These are phyloP conservation scores for Sanghuangporus baumii DNA, from an alignment of 1,284 basidiomycete species.

Conservation along the genomic window DNA sequence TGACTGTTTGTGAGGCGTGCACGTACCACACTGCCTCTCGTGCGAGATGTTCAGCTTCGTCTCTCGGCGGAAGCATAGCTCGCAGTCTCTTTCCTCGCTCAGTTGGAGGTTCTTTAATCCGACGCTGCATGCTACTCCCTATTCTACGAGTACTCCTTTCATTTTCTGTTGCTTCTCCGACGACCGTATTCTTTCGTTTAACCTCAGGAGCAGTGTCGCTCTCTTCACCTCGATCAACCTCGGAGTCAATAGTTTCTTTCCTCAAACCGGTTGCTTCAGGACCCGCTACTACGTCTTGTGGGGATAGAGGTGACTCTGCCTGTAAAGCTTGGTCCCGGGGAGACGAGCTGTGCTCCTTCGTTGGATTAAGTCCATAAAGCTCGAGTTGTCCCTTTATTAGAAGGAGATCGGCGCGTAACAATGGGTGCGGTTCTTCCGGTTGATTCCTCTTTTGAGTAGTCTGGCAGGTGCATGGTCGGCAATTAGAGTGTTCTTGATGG, in stretches of 20 bases:
- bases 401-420: constrained; percentile 23
- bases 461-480: neutral
- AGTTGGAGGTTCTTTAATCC: neutral
- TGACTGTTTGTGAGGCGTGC: neutral
- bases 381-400: constrained; percentile 20
- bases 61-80: neutral
- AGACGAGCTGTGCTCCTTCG: neutral
- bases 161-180: neutral
- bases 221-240: neutral
- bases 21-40: neutral
- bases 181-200: neutral
- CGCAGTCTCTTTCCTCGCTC: neutral
- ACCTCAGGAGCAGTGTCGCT: neutral
- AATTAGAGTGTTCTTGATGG: constrained; percentile 6
- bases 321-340: neutral
- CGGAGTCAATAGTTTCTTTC: neutral
- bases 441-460: neutral
- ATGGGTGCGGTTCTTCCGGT: constrained; percentile 19
- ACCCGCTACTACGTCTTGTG: neutral
- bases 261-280: neutral
- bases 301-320: neutral
- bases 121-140: neutral
- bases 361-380: constrained; percentile 1
- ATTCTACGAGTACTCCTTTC: neutral
- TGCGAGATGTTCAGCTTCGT: neutral